These are phyloP conservation scores for Phytophthora pluvialis DNA, from an alignment of 352 stramenopile species.

Conservation along the genomic window DNA sequence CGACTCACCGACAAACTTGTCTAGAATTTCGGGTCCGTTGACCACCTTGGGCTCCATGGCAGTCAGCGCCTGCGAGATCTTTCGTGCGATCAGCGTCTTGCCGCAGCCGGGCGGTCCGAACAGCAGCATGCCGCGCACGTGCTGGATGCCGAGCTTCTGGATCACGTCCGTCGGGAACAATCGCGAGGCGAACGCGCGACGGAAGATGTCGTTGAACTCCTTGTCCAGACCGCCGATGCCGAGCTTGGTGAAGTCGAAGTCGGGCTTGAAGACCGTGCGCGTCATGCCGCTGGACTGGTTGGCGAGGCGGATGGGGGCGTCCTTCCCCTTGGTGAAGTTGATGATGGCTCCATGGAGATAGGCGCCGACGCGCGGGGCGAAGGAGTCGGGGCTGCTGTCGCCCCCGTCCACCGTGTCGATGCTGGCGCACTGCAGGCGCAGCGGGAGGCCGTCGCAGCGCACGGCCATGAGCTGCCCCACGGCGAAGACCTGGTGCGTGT, in stretches of 20 bases:
- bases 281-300: conserved; percentile 83
- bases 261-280: conserved; percentile 92
- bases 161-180: conserved; percentile 97
- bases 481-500: conserved; percentile 76
- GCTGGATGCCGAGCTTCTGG: conserved; percentile 98
- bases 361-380: conserved; percentile 47
- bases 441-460: conserved; percentile 63
- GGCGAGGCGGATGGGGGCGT: conserved; percentile 74
- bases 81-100: conserved; percentile 98
- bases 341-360: conserved; percentile 76
- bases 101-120: conserved; percentile 90
- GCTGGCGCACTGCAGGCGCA: conserved; percentile 66
- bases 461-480: conserved; percentile 79
- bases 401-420: conserved; percentile 64
- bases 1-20: conserved; percentile 99
- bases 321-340: conserved; percentile 81
- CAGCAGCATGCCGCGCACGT: conserved; percentile 95
- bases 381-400: conserved; percentile 29
- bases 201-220: conserved; percentile 99
- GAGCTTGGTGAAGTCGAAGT: conserved; percentile 99
- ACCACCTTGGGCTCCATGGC: conserved; percentile 97
- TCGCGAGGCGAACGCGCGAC: conserved; percentile 97
- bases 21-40: conserved; percentile 99
- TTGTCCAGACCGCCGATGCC: conserved; percentile 98
- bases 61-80: conserved; percentile 98